A percentile compares a stretch with the other conserved stretches of the same genome.
phyloP scores from a whole-genome alignment of 2,329 filamentous ascomycete species.

The Chaetoscypha palmicola region DNA sequence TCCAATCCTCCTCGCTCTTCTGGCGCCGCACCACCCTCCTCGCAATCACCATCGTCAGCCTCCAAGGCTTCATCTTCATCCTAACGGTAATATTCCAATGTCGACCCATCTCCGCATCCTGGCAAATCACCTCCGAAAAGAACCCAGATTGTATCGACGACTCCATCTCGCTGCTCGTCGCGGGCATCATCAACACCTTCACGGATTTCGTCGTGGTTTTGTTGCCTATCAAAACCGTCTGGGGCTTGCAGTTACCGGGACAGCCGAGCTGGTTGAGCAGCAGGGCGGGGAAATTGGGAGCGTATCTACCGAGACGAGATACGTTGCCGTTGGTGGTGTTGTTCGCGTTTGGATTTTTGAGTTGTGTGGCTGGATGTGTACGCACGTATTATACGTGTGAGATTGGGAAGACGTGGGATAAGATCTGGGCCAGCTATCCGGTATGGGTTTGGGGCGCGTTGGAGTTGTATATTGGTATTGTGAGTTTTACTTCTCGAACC shows the following conservation, averaged over 20 bases:
- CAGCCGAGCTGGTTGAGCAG: slow-evolving; percentile 34
- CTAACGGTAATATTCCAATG: slow-evolving; percentile 24
- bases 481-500: too few relatives aligned
- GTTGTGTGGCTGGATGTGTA: slow-evolving; percentile 34
- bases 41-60: slow-evolving; percentile 17
- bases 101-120: slow-evolving; percentile 35
- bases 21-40: slow-evolving; percentile 21
- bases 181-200: slow-evolving; percentile 52
- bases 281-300: neutral
- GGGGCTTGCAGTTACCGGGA: slow-evolving; percentile 38
- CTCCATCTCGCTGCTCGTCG: slow-evolving; percentile 43
- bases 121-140: slow-evolving; percentile 30
- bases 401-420: slow-evolving; percentile 29
- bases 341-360: slow-evolving; percentile 44
- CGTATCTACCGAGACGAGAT: neutral
- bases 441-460: slow-evolving; percentile 33
- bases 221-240: slow-evolving; percentile 43
- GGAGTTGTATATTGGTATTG: slow-evolving; percentile 38
- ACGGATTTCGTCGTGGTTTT: slow-evolving; percentile 51
- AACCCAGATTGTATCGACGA: slow-evolving; percentile 41
- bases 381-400: slow-evolving; percentile 34
- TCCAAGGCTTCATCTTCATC: slow-evolving; percentile 23
- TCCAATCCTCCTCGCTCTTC: slow-evolving; percentile 17
- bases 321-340: slow-evolving; percentile 37
- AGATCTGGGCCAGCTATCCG: slow-evolving; percentile 33